Evolutionary conservation across 2,329 filamentous ascomycete species (phyloP).

Genomic region (Neonectria hederae): DNA sequence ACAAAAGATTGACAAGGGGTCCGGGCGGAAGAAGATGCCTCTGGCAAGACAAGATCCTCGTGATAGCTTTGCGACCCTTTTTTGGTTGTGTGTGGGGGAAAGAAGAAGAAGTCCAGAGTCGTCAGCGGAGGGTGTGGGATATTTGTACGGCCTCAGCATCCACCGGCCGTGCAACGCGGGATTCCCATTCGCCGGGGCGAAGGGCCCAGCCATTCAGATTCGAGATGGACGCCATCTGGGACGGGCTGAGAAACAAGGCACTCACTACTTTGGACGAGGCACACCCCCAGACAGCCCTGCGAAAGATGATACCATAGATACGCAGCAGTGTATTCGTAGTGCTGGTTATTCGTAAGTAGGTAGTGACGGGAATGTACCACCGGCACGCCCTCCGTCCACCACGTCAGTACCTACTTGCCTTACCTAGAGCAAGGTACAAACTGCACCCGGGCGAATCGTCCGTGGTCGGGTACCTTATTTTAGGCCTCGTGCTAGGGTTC

Average conservation of each 20-base stretch:
- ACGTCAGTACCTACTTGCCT: slow-evolving; percentile 15
- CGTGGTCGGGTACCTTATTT: slow-evolving; percentile 22
- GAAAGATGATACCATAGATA: background rate
- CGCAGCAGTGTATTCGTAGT: background rate
- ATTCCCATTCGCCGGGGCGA: slow-evolving; percentile 6
- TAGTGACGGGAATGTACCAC: too few species aligned
- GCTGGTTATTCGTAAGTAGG: too few species aligned
- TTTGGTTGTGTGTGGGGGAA: slow-evolving; percentile 64
- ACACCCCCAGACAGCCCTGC: slow-evolving; percentile 6
- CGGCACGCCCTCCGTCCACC: background rate
- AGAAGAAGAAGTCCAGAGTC: slow-evolving; percentile 50
- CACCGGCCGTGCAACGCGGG: slow-evolving; percentile 1
- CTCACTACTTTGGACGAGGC: background rate
- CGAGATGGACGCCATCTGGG: background rate
- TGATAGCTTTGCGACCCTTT: slow-evolving; percentile 67
- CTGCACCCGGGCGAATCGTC: background rate
- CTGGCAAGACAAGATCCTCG: slow-evolving; percentile 62
- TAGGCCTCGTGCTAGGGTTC: slow-evolving; percentile 3
- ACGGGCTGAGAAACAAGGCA: slow-evolving; percentile 1
- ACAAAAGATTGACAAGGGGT: slow-evolving; percentile 60
- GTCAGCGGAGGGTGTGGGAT: slow-evolving; percentile 31
- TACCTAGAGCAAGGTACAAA: background rate
- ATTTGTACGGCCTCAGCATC: slow-evolving; percentile 36
- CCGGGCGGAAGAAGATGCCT: slow-evolving; percentile 62
- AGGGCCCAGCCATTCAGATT: slow-evolving; percentile 22